These are phyloP conservation scores for Hypoxylon fragiforme DNA, from an alignment of 495 filamentous ascomycete species.

Conservation along the genomic window DNA sequence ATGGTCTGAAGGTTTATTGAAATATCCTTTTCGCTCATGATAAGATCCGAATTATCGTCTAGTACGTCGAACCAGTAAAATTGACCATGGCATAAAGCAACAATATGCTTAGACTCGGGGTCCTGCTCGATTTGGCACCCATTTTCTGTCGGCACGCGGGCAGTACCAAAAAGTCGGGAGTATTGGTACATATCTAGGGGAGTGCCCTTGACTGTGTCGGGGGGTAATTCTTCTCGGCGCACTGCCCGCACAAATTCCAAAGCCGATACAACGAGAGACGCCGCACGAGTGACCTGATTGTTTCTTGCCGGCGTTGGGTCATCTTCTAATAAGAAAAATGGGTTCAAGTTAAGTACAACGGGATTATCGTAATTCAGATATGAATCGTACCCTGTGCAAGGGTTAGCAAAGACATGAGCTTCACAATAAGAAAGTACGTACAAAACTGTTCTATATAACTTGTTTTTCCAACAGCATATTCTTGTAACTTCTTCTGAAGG, in stretches of 20 bases:
- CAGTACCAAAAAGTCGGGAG: slow-evolving; percentile 92
- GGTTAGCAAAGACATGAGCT: slow-evolving; percentile 4
- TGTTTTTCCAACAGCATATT: slow-evolving; percentile 88
- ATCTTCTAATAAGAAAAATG: slow-evolving; percentile 96
- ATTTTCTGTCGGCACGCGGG: slow-evolving; percentile 90
- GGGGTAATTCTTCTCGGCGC: slow-evolving; percentile 87
- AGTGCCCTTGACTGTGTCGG: slow-evolving; percentile 78
- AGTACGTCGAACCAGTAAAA: slow-evolving; percentile 99
- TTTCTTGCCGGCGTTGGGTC: slow-evolving; percentile 95
- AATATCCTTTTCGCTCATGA: slow-evolving; percentile 97
- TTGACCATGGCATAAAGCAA: slow-evolving; percentile 93
- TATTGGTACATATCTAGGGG: slow-evolving; percentile 98
- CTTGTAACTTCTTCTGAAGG: slow-evolving; percentile 85
- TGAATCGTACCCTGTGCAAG: slow-evolving; percentile 86
- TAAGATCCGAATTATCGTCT: slow-evolving; percentile 89
- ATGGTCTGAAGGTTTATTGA: slow-evolving; percentile 91
- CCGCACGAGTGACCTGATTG: slow-evolving; percentile 92
- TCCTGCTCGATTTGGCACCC: slow-evolving; percentile 97
- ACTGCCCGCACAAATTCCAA: slow-evolving; percentile 92
- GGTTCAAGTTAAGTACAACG: slow-evolving; percentile 95
- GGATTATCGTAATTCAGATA: slow-evolving; percentile 98
- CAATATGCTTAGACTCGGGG: slow-evolving; percentile 81
- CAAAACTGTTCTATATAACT: slow-evolving; percentile 99
- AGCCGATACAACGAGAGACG: slow-evolving; percentile 87
- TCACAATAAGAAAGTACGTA: slow-evolving; percentile 52